phyloP scores from a whole-genome alignment of 768 basidiomycete genomes.

The Leccinum olivaceopallidum region DNA sequence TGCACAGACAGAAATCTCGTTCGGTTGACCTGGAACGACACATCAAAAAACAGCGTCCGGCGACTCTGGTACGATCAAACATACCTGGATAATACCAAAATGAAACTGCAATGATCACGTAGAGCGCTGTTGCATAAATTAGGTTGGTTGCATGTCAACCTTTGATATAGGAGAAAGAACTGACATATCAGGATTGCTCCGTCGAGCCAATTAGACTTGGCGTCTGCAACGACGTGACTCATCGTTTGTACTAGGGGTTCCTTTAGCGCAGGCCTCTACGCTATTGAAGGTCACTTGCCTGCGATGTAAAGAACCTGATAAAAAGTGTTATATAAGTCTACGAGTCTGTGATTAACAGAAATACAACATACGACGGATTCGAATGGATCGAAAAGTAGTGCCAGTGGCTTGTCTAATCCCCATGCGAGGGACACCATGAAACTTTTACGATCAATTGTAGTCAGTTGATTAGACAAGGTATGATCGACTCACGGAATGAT shows the following conservation, averaged over 20 bases:
- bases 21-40: slow-evolving; percentile 26
- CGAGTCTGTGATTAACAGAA: not conserved
- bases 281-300: slow-evolving; percentile 37
- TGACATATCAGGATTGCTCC: slow-evolving; percentile 70
- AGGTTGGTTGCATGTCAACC: not conserved
- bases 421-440: slow-evolving; percentile 78
- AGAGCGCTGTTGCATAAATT: slow-evolving; percentile 47
- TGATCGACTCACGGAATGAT: slow-evolving; percentile 68
- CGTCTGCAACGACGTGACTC: slow-evolving; percentile 79
- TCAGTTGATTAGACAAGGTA: not conserved
- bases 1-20: slow-evolving; percentile 18
- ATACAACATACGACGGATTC: slow-evolving; percentile 62
- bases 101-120: slow-evolving; percentile 67
- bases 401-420: slow-evolving; percentile 78
- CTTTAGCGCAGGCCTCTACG: slow-evolving; percentile 23
- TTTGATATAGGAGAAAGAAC: slow-evolving; percentile 19
- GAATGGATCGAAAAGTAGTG: slow-evolving; percentile 86
- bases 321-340: slow-evolving; percentile 12
- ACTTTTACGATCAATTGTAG: slow-evolving; percentile 33
- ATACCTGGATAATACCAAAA: slow-evolving; percentile 62
- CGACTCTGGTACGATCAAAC: not conserved
- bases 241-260: slow-evolving; percentile 69
- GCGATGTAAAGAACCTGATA: slow-evolving; percentile 38
- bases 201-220: slow-evolving; percentile 84
- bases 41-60: not conserved